Conservation (phyloP, 2,329 filamentous ascomycete genomes). For the Pseudogymnoascus sp. region DNA sequence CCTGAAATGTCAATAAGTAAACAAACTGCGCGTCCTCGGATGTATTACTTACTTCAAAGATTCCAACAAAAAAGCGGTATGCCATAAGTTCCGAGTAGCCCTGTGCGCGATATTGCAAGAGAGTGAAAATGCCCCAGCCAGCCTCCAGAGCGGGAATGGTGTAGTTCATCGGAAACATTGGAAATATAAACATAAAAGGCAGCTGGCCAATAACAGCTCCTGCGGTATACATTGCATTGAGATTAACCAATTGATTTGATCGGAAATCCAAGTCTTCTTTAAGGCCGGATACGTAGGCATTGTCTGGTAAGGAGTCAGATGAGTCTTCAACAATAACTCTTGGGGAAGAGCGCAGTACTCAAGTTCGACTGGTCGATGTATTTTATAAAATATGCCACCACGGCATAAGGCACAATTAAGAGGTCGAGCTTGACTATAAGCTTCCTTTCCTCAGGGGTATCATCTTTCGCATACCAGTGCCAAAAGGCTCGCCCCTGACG, state of each 20-base stretch:
- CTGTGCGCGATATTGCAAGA: conserved; percentile 44
- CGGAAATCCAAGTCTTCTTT: conserved; percentile 31
- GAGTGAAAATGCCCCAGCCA: conserved; percentile 47
- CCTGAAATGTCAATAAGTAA: conserved; percentile 14
- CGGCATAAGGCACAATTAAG: conserved; percentile 47
- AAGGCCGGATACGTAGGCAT: conserved; percentile 33
- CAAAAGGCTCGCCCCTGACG: conserved; percentile 19
- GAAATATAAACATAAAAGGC: conserved; percentile 29
- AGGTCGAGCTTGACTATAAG: conserved; percentile 48
- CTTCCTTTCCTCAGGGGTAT: conserved; percentile 41
- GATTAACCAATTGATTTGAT: conserved; percentile 33
- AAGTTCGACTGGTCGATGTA: conserved; percentile 23
- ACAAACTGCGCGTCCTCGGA: not conserved
- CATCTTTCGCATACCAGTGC: conserved; percentile 42
- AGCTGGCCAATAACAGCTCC: conserved; percentile 46
- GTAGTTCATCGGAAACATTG: conserved; percentile 38
- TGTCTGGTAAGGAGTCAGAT: conserved; percentile 24
- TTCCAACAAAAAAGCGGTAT: conserved; percentile 46
- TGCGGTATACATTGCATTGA: conserved; percentile 37
- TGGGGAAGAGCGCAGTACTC: conserved; percentile 12
- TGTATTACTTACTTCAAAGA: conserved; percentile 36
- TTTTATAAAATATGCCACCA: conserved; percentile 44
- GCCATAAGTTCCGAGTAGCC: conserved; percentile 42
- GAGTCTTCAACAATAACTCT: conserved; percentile 2
- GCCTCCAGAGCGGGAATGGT: conserved; percentile 44